These are phyloP conservation scores for Hippophae rhamnoides DNA, from an alignment of 306 rosid genomes.

Conservation along the genomic window DNA sequence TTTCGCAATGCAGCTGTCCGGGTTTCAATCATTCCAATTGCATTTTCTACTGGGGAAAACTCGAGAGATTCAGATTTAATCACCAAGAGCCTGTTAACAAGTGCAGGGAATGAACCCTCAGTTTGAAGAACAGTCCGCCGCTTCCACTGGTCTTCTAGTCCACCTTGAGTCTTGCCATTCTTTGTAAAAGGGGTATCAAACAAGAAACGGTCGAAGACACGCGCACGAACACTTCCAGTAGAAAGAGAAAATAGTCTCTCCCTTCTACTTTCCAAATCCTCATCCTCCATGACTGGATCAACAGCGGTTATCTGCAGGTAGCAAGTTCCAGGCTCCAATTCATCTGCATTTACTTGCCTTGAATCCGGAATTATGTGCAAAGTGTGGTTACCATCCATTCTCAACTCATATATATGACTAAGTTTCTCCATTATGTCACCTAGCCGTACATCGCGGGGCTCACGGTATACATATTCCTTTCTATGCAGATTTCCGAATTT, in stretches of 20 bases:
- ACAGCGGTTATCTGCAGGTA: constrained; percentile 95
- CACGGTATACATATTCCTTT: constrained; percentile 81
- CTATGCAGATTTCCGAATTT: constrained; percentile 80
- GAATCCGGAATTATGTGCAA: constrained; percentile 89
- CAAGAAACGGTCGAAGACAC: constrained; percentile 92
- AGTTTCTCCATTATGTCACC: constrained; percentile 99
- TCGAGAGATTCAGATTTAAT: constrained; percentile 87
- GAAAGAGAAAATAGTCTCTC: constrained; percentile 91
- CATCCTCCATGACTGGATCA: constrained; percentile 96
- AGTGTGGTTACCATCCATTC: constrained; percentile 89
- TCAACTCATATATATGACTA: constrained; percentile 77
- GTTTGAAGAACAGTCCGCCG: constrained; percentile 93
- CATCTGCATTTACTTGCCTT: constrained; percentile 95
- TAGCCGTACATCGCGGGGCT: constrained; percentile 92
- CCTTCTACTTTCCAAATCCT: constrained; percentile 92
- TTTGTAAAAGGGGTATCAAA: constrained; percentile 96
- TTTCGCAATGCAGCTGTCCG: constrained; percentile 92
- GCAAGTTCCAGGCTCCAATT: constrained; percentile 89
- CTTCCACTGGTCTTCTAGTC: constrained; percentile 98
- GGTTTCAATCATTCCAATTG: constrained; percentile 98
- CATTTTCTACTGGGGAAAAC: constrained; percentile 96
- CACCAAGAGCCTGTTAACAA: constrained; percentile 82
- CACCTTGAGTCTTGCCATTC: constrained; percentile 95
- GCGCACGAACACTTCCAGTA: constrained; percentile 88
- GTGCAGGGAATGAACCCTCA: constrained; percentile 94